Evolutionary conservation across 2,329 filamentous ascomycete genomes (phyloP).

Genomic region (Clarireedia hainanense): DNA sequence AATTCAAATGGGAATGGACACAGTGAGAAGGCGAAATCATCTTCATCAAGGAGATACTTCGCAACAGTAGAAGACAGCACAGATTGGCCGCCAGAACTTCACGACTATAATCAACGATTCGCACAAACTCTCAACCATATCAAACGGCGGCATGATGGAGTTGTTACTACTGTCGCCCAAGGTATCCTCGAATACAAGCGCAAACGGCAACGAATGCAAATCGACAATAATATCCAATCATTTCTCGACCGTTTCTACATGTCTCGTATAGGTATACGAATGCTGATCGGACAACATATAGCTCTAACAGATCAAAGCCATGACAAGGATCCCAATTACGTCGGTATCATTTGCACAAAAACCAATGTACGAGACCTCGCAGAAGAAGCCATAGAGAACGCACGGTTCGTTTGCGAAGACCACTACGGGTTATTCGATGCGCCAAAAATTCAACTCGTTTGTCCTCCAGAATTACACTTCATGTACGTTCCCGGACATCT

Average conservation of each 20-base stretch:
- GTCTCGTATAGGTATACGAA: slow-evolving; percentile 97
- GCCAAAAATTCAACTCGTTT: slow-evolving; percentile 92
- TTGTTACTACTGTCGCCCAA: slow-evolving; percentile 96
- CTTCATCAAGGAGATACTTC: slow-evolving; percentile 69
- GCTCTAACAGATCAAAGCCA: slow-evolving; percentile 90
- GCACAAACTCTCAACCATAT: slow-evolving; percentile 84
- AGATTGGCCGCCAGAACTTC: slow-evolving; percentile 89
- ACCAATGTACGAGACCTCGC: slow-evolving; percentile 94
- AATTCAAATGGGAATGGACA: slow-evolving; percentile 36
- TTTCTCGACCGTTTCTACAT: slow-evolving; percentile 99
- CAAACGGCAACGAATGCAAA: slow-evolving; percentile 92
- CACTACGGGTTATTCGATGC: slow-evolving; percentile 97
- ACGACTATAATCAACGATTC: slow-evolving; percentile 90
- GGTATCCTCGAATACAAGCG: slow-evolving; percentile 98
- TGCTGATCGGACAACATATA: slow-evolving; percentile 98
- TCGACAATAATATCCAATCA: slow-evolving; percentile 92
- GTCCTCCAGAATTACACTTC: slow-evolving; percentile 88
- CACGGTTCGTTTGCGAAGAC: slow-evolving; percentile 97
- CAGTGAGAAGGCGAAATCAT: slow-evolving; percentile 42
- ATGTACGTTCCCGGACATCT: slow-evolving; percentile 99
- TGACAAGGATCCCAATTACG: slow-evolving; percentile 83
- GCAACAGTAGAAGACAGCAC: slow-evolving; percentile 79
- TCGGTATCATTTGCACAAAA: slow-evolving; percentile 98
- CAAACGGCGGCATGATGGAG: slow-evolving; percentile 91
- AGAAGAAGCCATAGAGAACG: slow-evolving; percentile 96